A percentile compares a stretch with the other conserved stretches of the same genome.
These are phyloP conservation scores for Amanita pallidorosea DNA, from an alignment of 768 basidiomycete genomes.

Conservation along the genomic window DNA sequence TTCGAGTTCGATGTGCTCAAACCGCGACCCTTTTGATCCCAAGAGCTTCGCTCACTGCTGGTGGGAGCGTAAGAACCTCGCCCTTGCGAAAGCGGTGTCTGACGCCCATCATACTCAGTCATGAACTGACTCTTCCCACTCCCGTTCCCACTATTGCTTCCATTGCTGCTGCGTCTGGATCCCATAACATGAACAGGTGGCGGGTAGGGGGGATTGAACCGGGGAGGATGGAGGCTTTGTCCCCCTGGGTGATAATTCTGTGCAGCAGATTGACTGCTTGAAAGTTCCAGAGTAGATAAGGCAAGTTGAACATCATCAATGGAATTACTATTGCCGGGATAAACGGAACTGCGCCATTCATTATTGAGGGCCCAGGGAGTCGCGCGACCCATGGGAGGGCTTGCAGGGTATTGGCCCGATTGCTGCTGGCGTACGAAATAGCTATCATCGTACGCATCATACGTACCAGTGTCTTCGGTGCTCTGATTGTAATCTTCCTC, in stretches of 20 bases:
- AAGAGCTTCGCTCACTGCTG: slow-evolving; percentile 20
- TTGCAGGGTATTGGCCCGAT: slow-evolving; percentile 38
- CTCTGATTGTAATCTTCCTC: slow-evolving; percentile 47
- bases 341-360: slow-evolving; percentile 43
- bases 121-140: slow-evolving; percentile 39
- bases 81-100: slow-evolving; percentile 39
- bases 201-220: slow-evolving; percentile 49
- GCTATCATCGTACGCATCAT: slow-evolving; percentile 37
- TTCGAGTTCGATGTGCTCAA: slow-evolving; percentile 59
- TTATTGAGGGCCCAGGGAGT: slow-evolving; percentile 57
- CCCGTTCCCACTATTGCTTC: slow-evolving; percentile 18
- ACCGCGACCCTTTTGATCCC: slow-evolving; percentile 61
- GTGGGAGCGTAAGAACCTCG: slow-evolving; percentile 27
- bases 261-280: slow-evolving; percentile 20
- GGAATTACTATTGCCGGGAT: slow-evolving; percentile 21
- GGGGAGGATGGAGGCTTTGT: slow-evolving; percentile 55
- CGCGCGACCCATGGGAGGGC: slow-evolving; percentile 42
- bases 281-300: slow-evolving; percentile 57
- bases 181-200: slow-evolving; percentile 34
- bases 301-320: slow-evolving; percentile 76
- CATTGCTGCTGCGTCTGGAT: slow-evolving; percentile 26
- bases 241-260: slow-evolving; percentile 29
- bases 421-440: slow-evolving; percentile 33
- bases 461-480: slow-evolving; percentile 34
- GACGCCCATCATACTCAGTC: slow-evolving; percentile 58